Evolutionary conservation across 106 monocot species (phyloP).

Genomic region (Ottelia alismoides): DNA sequence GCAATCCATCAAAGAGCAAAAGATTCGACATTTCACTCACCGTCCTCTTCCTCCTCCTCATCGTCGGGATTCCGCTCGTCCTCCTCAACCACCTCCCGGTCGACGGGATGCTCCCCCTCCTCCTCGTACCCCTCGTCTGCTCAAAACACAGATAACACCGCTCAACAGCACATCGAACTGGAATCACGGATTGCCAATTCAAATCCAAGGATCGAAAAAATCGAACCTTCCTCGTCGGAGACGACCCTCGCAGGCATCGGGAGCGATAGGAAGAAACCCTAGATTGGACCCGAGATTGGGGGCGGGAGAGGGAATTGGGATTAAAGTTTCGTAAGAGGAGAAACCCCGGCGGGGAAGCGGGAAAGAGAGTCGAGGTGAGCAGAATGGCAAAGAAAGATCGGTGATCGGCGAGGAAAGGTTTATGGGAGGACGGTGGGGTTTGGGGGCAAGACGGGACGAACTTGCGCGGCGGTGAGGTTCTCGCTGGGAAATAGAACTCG

Average conservation of each 20-base stretch:
- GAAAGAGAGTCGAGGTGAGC: no score
- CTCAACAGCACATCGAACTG: not conserved
- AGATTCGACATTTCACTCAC: not conserved
- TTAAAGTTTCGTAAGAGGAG: no score
- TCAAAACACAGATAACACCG: not conserved
- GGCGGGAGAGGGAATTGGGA: no score
- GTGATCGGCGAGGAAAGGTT: no score
- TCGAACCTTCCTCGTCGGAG: conserved; percentile 77
- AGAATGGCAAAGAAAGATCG: no score
- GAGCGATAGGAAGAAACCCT: no score
- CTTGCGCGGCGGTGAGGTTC: no score
- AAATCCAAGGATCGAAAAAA: not conserved
- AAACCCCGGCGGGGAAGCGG: no score
- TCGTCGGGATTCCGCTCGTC: conserved; percentile 14
- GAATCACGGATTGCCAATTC: not conserved
- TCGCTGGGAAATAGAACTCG: no score
- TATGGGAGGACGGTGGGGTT: no score
- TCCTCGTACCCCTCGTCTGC: conserved; percentile 82
- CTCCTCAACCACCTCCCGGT: conserved; percentile 9
- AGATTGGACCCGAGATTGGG: no score
- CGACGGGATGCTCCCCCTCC: conserved; percentile 21
- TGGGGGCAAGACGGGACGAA: no score
- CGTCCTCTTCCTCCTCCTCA: conserved; percentile 88
- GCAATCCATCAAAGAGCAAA: not conserved
- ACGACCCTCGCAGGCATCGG: conserved; percentile 78